Percentiles rank a stretch among this genome's conserved stretches.
Conservation (phyloP, 345 rosid genomes). For the Linum trigynum region DNA sequence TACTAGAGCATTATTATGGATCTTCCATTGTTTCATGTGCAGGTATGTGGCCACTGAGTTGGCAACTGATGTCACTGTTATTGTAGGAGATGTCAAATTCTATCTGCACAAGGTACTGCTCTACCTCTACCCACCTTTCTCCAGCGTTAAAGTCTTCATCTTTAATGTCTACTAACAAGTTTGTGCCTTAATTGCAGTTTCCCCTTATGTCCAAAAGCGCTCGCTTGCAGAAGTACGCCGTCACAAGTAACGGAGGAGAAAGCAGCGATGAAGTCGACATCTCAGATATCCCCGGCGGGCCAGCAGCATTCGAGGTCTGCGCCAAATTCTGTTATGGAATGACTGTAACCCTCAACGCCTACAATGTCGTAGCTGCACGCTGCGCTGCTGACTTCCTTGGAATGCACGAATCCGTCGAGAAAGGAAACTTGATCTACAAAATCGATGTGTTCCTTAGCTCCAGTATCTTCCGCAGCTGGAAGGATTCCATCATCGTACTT, state of each 20-base stretch:
- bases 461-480: conserved; percentile 77
- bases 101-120: conserved; percentile 85
- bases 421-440: conserved; percentile 75
- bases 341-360: conserved; percentile 68
- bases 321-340: conserved; percentile 83
- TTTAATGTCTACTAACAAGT: background rate
- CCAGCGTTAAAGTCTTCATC: background rate
- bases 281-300: conserved; percentile 71
- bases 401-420: conserved; percentile 69
- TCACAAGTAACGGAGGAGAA: conserved; percentile 29
- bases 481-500: conserved; percentile 75
- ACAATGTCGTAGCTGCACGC: conserved; percentile 59
- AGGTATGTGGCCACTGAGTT: conserved; percentile 71
- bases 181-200: conserved; percentile 35
- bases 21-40: conserved; percentile 6
- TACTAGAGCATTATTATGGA: background rate
- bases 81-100: conserved; percentile 51
- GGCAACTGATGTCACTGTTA: conserved; percentile 55
- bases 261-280: conserved; percentile 43
- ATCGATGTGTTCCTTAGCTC: conserved; percentile 71
- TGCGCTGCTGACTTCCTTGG: conserved; percentile 78
- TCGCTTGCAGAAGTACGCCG: conserved; percentile 49
- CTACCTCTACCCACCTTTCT: background rate
- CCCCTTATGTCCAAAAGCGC: conserved; percentile 78
- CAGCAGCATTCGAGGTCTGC: conserved; percentile 70